Percentiles rank a stretch among this genome's conserved stretches.
These are phyloP conservation scores for Coemansia sp. DNA, from an alignment of 192 early-diverging fungal genomes.

Conservation along the genomic window DNA sequence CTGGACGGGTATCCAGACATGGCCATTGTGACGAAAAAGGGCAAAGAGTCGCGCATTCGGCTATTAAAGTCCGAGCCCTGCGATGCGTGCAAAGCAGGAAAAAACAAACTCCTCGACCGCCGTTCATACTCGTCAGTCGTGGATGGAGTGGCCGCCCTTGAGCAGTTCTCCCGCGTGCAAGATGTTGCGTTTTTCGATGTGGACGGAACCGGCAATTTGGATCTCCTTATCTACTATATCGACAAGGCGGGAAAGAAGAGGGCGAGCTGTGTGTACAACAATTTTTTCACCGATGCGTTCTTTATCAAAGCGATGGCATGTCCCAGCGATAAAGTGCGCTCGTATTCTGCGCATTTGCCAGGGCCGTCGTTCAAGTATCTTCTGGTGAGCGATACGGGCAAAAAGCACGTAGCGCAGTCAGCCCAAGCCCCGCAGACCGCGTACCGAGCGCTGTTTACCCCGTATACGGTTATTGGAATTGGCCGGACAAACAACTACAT, in stretches of 20 bases:
- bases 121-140: slow-evolving; percentile 65
- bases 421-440: slow-evolving; percentile 78
- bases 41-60: slow-evolving; percentile 56
- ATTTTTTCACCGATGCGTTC: slow-evolving; percentile 92
- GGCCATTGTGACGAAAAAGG: slow-evolving; percentile 58
- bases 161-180: slow-evolving; percentile 51
- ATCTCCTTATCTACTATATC: slow-evolving; percentile 69
- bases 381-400: slow-evolving; percentile 75
- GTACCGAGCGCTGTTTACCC: slow-evolving; percentile 73
- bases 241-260: slow-evolving; percentile 35
- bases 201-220: slow-evolving; percentile 81
- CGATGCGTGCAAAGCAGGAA: slow-evolving; percentile 45
- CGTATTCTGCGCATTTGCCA: slow-evolving; percentile 79
- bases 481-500: slow-evolving; percentile 96
- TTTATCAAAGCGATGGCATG: slow-evolving; percentile 80
- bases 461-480: slow-evolving; percentile 83
- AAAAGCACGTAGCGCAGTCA: slow-evolving; percentile 75
- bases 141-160: slow-evolving; percentile 64
- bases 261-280: slow-evolving; percentile 73
- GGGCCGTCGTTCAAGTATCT: slow-evolving; percentile 89
- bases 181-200: slow-evolving; percentile 85
- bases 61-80: slow-evolving; percentile 71
- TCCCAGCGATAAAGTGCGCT: slow-evolving; percentile 63
- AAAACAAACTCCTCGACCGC: slow-evolving; percentile 50
- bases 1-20: slow-evolving; percentile 92